Percentiles rank a stretch among this genome's conserved stretches.
phyloP scores from a whole-genome alignment of 495 filamentous ascomycete species.

The Chaetomium cochliodes region DNA sequence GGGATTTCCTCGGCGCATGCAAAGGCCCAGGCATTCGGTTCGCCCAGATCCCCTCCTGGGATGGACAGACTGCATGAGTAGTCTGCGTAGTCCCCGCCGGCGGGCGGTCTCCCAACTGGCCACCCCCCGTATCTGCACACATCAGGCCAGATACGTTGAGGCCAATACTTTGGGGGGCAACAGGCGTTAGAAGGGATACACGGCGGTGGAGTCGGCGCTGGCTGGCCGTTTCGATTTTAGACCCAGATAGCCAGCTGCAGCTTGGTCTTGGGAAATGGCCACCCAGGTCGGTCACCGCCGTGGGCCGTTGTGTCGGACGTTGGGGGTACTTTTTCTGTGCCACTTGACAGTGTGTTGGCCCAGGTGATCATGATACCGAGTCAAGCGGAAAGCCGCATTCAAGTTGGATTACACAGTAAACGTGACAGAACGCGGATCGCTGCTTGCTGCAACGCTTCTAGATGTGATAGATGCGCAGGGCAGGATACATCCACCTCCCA shows the following conservation, averaged over 20 bases:
- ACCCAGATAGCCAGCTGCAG: neutral
- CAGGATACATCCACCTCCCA: too few species aligned
- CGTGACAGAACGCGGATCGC: too few species aligned
- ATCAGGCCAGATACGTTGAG: neutral
- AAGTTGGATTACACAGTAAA: too few species aligned
- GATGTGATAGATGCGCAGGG: too few species aligned
- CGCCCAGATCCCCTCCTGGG: neutral
- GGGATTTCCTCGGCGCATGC: conserved; percentile 4
- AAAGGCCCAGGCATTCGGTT: neutral
- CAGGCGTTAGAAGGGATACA: neutral
- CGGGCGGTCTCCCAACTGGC: neutral
- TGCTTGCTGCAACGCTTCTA: too few species aligned
- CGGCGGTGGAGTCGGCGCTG: neutral
- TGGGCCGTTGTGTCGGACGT: neutral
- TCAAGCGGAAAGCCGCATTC: too few species aligned
- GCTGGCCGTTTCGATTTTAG: neutral
- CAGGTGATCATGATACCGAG: too few species aligned
- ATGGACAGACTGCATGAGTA: neutral
- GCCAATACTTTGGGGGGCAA: neutral
- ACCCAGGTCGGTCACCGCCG: neutral
- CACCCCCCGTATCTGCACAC: conserved; percentile 6
- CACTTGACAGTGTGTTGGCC: neutral
- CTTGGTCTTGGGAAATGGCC: neutral
- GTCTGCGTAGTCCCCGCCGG: neutral
- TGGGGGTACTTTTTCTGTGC: neutral